These are phyloP conservation scores for Globisporangium solare DNA, from an alignment of 352 stramenopile species.

Conservation along the genomic window DNA sequence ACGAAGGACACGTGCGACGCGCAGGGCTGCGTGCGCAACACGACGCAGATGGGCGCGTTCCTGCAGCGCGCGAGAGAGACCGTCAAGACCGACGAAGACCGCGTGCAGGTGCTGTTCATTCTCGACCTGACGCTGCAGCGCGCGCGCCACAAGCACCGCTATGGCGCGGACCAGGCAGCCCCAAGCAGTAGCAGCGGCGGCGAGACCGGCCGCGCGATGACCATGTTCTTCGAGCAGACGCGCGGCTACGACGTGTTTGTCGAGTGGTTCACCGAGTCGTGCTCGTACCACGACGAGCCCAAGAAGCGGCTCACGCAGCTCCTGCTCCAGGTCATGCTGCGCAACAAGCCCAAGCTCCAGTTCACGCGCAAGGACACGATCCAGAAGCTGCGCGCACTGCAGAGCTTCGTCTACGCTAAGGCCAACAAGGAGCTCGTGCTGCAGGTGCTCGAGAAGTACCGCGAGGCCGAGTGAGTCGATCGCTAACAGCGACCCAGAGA, in stretches of 20 bases:
- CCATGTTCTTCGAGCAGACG: conserved; percentile 48
- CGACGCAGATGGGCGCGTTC: conserved; percentile 35
- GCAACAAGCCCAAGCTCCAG: conserved; percentile 37
- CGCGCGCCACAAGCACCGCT: conserved; percentile 3
- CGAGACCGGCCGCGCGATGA: conserved; percentile 15
- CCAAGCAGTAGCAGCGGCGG: not conserved
- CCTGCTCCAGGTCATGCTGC: conserved; percentile 48
- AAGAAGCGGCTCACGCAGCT: conserved; percentile 38
- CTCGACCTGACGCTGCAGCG: conserved; percentile 43
- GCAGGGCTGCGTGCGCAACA: conserved; percentile 29
- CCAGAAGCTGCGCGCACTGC: conserved; percentile 17
- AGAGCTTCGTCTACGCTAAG: conserved; percentile 25
- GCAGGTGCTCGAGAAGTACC: conserved; percentile 30
- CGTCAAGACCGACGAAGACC: conserved; percentile 46
- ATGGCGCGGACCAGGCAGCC: too few species aligned
- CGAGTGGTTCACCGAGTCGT: conserved; percentile 48
- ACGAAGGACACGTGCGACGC: conserved; percentile 35
- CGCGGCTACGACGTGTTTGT: conserved; percentile 52
- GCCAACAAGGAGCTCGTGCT: conserved; percentile 48
- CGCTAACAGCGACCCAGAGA: not conserved
- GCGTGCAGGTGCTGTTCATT: conserved; percentile 51
- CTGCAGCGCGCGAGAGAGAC: conserved; percentile 25
- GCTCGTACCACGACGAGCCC: conserved; percentile 46
- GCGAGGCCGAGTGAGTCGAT: conserved; percentile 17
- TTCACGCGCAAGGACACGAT: conserved; percentile 48